These are phyloP conservation scores for Oxyria digyna DNA, from an alignment of 148 eudicot genomes.

Conservation along the genomic window DNA sequence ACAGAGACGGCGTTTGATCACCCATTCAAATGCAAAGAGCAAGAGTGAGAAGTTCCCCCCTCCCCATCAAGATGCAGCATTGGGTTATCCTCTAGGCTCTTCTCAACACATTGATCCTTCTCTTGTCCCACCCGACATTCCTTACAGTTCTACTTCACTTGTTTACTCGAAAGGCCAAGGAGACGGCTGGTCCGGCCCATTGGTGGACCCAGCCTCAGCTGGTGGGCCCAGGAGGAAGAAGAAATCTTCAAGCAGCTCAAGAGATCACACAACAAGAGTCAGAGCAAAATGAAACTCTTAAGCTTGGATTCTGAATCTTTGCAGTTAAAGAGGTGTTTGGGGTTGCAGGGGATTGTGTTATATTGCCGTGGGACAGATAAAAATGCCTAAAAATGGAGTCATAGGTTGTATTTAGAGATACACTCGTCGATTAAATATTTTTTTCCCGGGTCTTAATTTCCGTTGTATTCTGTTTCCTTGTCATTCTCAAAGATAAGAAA, in stretches of 20 bases:
- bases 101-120: constrained; percentile 91
- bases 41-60: constrained; percentile 98
- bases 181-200: constrained; percentile 91
- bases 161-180: constrained; percentile 49
- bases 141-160: constrained; percentile 65
- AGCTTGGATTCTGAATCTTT: background rate
- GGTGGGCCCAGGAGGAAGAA: constrained; percentile 51
- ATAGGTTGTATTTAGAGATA: constrained; percentile 11
- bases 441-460: background rate
- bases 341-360: background rate
- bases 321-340: background rate
- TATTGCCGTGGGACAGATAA: background rate
- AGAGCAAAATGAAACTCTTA: constrained; percentile 19
- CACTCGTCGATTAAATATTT: background rate
- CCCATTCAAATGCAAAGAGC: constrained; percentile 94
- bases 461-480: constrained; percentile 7
- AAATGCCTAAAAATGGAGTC: background rate
- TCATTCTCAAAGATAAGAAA: constrained; percentile 9
- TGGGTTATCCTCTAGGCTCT: constrained; percentile 76
- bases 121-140: constrained; percentile 58
- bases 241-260: constrained; percentile 22
- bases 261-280: constrained; percentile 16
- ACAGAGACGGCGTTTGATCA: constrained; percentile 84
- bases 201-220: constrained; percentile 57
- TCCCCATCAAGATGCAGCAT: constrained; percentile 93